Evolutionary conservation across 257 asterid species (phyloP).

Genomic region (Oldenlandia corymbosa): DNA sequence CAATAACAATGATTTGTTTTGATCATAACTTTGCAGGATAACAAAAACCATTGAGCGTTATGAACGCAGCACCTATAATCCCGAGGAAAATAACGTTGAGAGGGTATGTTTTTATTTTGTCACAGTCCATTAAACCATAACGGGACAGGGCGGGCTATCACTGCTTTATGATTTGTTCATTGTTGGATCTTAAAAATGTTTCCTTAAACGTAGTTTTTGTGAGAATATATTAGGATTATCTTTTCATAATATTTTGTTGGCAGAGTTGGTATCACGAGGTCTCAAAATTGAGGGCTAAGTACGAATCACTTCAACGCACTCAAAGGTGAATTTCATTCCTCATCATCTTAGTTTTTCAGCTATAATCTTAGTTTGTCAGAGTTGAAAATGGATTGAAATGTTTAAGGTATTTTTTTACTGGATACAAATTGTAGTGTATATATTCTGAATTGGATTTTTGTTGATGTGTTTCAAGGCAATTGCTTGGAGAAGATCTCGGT

Average conservation of each 20-base stretch:
- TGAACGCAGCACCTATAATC: slow-evolving; percentile 65
- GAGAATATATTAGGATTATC: background rate
- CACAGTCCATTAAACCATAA: too few species aligned
- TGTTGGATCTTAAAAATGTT: background rate
- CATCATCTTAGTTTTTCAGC: too few species aligned
- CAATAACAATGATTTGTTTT: too few species aligned
- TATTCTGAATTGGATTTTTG: background rate
- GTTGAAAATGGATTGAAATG: too few species aligned
- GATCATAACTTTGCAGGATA: slow-evolving; percentile 30
- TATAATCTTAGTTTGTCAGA: too few species aligned
- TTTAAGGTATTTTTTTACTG: too few species aligned
- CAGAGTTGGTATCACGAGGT: slow-evolving; percentile 92
- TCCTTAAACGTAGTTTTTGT: background rate
- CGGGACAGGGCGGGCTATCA: too few species aligned
- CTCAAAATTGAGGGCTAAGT: slow-evolving; percentile 69
- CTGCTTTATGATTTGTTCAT: background rate
- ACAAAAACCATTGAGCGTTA: slow-evolving; percentile 79
- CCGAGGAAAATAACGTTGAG: slow-evolving; percentile 46
- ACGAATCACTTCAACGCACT: slow-evolving; percentile 80
- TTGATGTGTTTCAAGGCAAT: slow-evolving; percentile 50
- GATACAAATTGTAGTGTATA: too few species aligned
- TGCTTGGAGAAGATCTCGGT: slow-evolving; percentile 94
- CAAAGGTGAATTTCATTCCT: slow-evolving; percentile 46
- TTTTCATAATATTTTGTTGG: slow-evolving; percentile 1
- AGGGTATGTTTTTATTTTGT: too few species aligned